Percentiles rank a stretch among this genome's conserved stretches.
These are phyloP conservation scores for Hypoxylon sp. DNA, from an alignment of 2,329 filamentous ascomycete genomes.

Conservation along the genomic window DNA sequence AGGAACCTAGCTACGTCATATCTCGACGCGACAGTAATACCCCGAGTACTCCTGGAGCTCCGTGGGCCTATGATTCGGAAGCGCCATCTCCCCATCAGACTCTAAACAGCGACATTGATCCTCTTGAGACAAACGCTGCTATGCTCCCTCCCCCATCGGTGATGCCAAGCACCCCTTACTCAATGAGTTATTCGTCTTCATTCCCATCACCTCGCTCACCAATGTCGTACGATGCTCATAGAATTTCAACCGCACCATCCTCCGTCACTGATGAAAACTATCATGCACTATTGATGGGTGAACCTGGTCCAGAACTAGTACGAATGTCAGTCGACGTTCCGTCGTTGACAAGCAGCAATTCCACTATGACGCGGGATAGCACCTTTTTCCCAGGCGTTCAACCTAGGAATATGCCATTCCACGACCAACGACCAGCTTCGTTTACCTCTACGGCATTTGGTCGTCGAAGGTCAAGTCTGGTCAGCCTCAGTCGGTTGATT, in stretches of 20 bases:
- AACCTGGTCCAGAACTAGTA: slow-evolving; percentile 78
- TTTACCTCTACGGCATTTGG: slow-evolving; percentile 75
- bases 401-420: slow-evolving; percentile 61
- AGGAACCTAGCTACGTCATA: slow-evolving; percentile 60
- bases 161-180: slow-evolving; percentile 74
- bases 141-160: slow-evolving; percentile 62
- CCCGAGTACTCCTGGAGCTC: slow-evolving; percentile 53
- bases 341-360: slow-evolving; percentile 81
- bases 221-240: slow-evolving; percentile 78
- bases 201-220: slow-evolving; percentile 79
- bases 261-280: slow-evolving; percentile 81
- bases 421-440: slow-evolving; percentile 73
- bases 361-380: slow-evolving; percentile 81
- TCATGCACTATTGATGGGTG: slow-evolving; percentile 79
- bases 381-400: slow-evolving; percentile 59
- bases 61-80: slow-evolving; percentile 59
- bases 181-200: slow-evolving; percentile 75
- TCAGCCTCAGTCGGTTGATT: slow-evolving; percentile 82
- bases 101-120: slow-evolving; percentile 63
- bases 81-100: slow-evolving; percentile 63
- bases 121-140: slow-evolving; percentile 66
- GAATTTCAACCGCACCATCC: slow-evolving; percentile 81
- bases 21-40: slow-evolving; percentile 59
- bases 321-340: slow-evolving; percentile 81
- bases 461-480: slow-evolving; percentile 81